Evolutionary conservation across 768 basidiomycete genomes (phyloP), one percentile per base, ranked within the genome.

Genomic region (Kwoniella dejecticola): DNA sequence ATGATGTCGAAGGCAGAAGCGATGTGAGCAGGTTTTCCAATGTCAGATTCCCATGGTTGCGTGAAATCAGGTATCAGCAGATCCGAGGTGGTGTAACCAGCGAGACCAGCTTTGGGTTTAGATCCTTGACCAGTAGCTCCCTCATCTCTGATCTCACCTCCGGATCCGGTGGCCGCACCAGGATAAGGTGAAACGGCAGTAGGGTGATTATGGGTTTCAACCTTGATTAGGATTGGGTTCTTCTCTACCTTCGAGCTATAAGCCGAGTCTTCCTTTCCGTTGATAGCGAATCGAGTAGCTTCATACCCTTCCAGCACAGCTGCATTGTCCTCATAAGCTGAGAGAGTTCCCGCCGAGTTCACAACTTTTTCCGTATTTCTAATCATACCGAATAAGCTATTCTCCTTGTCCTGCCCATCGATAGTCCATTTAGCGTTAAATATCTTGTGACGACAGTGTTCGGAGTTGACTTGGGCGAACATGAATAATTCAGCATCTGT

Each of bases 381-480:
- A 69, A 99, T 97, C 94, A 99, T 98, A 68, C 88, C 86, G 81
- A 99, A 99, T 21, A 98, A 85, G 3, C 91, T 90, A 45, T 82
- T 81, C 59, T 88, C 84, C 69, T 86, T 82, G 11, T 82, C 71
- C 40, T 82, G 70, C 1, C 83, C 88, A 70, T 97, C 89, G 67
- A 99, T 85, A 11, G 86, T 90, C 96, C 96, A 99, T 15, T 89
- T 84, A 0, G 96, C 94, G 76, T 99, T 99, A 83, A 98, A 99
- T 69, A 97, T 98, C 81, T 99, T 99, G 83, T 99, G 96, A 31
- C 96, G 85, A 79, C 96, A 99, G 75, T 98, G 96, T 79, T 99
- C 96, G n/a, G 94, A 97, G 81, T 99, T 99, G 77, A 99, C 95
- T 76, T 99, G 96, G 2, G 96, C 95, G 79, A 98, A 99, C 96